A percentile compares a stretch with the other conserved stretches of the same genome.
These are phyloP conservation scores for Lophiotrema nucula DNA, from an alignment of 495 filamentous ascomycete species.

Conservation along the genomic window DNA sequence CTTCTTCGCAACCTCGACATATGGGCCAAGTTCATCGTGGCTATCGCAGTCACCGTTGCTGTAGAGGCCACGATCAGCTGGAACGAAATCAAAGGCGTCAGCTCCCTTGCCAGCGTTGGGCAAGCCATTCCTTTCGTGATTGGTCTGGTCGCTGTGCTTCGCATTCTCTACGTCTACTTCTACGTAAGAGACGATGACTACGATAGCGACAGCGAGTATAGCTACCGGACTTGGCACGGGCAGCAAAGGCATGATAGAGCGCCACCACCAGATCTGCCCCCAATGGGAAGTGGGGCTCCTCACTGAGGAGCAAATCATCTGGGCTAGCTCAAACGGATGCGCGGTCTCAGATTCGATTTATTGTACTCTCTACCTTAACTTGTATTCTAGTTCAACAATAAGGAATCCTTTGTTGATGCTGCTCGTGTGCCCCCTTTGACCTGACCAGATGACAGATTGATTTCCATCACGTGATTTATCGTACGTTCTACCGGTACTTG, in stretches of 20 bases:
- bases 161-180: constrained; percentile 27
- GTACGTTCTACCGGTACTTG: too few species aligned
- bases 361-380: too few species aligned
- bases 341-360: too few species aligned
- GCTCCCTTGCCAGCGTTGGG: constrained; percentile 33
- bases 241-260: neutral
- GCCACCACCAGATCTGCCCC: constrained; percentile 35
- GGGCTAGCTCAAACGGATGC: too few species aligned
- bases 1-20: constrained; percentile 31
- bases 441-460: too few species aligned
- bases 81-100: constrained; percentile 39
- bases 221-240: neutral
- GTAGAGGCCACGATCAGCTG: constrained; percentile 46
- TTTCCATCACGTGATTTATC: too few species aligned
- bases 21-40: constrained; percentile 35
- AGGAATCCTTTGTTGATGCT: too few species aligned
- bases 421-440: too few species aligned
- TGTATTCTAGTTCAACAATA: too few species aligned
- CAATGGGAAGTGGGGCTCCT: neutral
- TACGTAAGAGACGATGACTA: neutral
- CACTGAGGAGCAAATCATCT: too few species aligned
- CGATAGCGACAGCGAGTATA: constrained; percentile 11
- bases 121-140: constrained; percentile 46
- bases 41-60: constrained; percentile 37
- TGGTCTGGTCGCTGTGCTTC: constrained; percentile 23